Percentiles rank a stretch among this genome's conserved stretches.
phyloP scores from a whole-genome alignment of 1,139 yeast genomes.

The Scheffersomyces cryptocercus region DNA sequence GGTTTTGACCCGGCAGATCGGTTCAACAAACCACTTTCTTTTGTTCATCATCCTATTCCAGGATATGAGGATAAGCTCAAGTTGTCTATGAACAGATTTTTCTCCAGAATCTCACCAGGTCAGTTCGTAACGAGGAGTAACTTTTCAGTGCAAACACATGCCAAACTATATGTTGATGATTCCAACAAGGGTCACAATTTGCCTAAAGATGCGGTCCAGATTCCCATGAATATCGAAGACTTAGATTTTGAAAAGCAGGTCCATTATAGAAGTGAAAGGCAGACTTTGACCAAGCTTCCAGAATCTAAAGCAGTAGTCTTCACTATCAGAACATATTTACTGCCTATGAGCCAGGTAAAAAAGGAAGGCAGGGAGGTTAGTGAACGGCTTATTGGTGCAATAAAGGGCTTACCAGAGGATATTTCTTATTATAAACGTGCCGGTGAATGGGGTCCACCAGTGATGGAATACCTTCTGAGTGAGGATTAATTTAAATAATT shows the following conservation, averaged over 20 bases:
- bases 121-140: conserved; percentile 61
- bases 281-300: conserved; percentile 60
- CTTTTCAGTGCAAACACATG: conserved; percentile 63
- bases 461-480: conserved; percentile 27
- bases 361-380: conserved; percentile 51
- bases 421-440: conserved; percentile 39
- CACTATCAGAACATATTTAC: conserved; percentile 64
- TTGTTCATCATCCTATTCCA: conserved; percentile 65
- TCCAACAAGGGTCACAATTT: conserved; percentile 50
- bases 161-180: conserved; percentile 50
- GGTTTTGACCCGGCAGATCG: conserved; percentile 68
- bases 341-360: conserved; percentile 58
- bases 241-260: conserved; percentile 57
- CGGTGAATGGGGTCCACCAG: conserved; percentile 43
- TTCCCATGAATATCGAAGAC: conserved; percentile 39
- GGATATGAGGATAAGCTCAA: conserved; percentile 56
- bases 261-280: conserved; percentile 64
- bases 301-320: conserved; percentile 54
- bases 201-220: conserved; percentile 23
- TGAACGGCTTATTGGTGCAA: conserved; percentile 41
- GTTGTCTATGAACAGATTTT: conserved; percentile 62
- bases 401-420: conserved; percentile 41
- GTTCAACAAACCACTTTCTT: conserved; percentile 53
- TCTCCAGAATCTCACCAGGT: conserved; percentile 48
- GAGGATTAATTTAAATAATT: background rate